Conservation (phyloP, 2,329 filamentous ascomycete genomes). For the Xylariaceae sp. region DNA sequence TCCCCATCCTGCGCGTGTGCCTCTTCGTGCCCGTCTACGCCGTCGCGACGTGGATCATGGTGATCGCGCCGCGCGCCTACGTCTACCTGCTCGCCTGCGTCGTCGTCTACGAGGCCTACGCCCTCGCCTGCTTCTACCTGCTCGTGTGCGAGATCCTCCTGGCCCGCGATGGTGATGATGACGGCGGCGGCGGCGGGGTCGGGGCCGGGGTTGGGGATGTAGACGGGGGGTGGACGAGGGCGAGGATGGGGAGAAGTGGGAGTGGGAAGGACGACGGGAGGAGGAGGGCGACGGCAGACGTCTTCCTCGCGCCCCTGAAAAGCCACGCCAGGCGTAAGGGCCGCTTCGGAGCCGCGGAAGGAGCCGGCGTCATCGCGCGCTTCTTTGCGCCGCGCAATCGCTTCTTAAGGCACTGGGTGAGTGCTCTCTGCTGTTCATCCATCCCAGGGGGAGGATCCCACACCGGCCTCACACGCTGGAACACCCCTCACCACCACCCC, state of each 20-base stretch:
- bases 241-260: no score
- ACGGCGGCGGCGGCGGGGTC: no score
- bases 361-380: neutral
- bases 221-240: no score
- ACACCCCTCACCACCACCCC: no score
- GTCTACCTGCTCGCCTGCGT: constrained; percentile 33
- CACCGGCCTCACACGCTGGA: no score
- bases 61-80: constrained; percentile 28
- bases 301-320: constrained; percentile 29
- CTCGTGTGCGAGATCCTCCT: constrained; percentile 35
- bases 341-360: constrained; percentile 2
- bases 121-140: constrained; percentile 36
- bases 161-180: neutral
- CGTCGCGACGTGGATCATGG: constrained; percentile 29
- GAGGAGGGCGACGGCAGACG: no score
- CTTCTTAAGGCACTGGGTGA: neutral
- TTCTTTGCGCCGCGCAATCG: constrained; percentile 8
- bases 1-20: constrained; percentile 35
- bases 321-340: constrained; percentile 10
- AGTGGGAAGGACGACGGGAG: no score
- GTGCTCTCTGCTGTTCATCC: no score
- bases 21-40: constrained; percentile 33
- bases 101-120: constrained; percentile 31
- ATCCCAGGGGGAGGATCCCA: no score
- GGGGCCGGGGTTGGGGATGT: no score